Evolutionary conservation across 2,329 filamentous ascomycete genomes (phyloP).

Genomic region (Ophiognomonia clavigignenti-juglandacearum): DNA sequence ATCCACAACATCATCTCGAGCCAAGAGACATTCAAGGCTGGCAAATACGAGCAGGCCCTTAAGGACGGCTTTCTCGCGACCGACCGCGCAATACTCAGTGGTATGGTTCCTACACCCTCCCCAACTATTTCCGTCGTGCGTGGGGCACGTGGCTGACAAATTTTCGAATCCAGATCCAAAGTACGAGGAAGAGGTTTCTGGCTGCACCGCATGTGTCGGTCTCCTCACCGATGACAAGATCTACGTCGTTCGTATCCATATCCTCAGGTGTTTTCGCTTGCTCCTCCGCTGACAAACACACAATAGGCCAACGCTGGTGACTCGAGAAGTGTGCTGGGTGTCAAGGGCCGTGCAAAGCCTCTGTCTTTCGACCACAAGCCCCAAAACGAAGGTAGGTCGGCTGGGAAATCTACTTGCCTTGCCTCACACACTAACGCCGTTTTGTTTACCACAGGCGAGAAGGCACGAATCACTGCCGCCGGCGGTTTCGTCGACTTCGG

Average conservation of each 20-base stretch:
- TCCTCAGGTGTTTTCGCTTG: too few relatives aligned
- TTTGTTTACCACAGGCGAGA: conserved; percentile 64
- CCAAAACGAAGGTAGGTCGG: conserved; percentile 79
- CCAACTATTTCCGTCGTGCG: neutral
- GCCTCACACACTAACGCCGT: conserved; percentile 13
- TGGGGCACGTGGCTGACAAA: conserved; percentile 13
- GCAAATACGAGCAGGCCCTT: conserved; percentile 89
- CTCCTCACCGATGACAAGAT: conserved; percentile 89
- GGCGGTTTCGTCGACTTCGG: conserved; percentile 98
- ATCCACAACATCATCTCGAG: conserved; percentile 92
- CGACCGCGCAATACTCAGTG: conserved; percentile 90
- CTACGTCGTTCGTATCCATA: conserved; percentile 74
- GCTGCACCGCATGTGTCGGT: conserved; percentile 91
- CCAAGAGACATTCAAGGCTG: conserved; percentile 87
- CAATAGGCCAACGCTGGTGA: conserved; percentile 90
- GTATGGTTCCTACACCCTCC: conserved; percentile 47
- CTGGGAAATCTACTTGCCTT: neutral
- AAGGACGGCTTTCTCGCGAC: conserved; percentile 97
- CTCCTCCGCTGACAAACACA: conserved; percentile 23
- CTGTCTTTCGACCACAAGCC: conserved; percentile 99
- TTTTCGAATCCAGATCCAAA: conserved; percentile 66
- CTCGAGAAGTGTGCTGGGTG: conserved; percentile 88
- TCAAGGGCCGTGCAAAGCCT: conserved; percentile 95
- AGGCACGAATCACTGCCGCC: conserved; percentile 89
- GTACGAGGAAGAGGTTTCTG: conserved; percentile 96